phyloP scores from a whole-genome alignment of 768 basidiomycete species.

The Sarcomyxa edulis region DNA sequence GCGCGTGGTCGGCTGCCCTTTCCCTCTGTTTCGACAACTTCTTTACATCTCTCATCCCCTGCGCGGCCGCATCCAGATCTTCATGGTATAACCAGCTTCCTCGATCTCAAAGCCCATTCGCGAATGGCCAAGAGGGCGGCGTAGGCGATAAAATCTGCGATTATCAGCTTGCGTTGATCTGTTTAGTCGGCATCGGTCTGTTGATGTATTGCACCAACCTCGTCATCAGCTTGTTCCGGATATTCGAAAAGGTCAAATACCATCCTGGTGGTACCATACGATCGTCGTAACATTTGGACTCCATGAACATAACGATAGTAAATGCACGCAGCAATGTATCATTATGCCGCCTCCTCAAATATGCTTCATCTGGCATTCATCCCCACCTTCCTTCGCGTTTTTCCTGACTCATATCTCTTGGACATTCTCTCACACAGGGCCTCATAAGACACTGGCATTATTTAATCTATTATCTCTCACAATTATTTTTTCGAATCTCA shows the following conservation, averaged over 20 bases:
- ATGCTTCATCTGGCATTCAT: too few species aligned
- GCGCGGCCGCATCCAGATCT: constrained; percentile 51
- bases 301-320: constrained; percentile 7
- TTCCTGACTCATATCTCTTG: constrained; percentile 1
- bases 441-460: too few species aligned
- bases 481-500: too few species aligned
- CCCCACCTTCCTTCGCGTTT: too few species aligned
- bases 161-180: constrained; percentile 71
- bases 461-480: too few species aligned
- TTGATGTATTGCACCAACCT: constrained; percentile 81
- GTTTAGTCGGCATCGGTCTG: constrained; percentile 71
- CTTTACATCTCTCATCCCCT: constrained; percentile 82
- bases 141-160: constrained; percentile 63
- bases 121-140: constrained; percentile 31
- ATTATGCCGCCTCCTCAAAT: too few species aligned
- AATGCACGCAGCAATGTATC: neutral
- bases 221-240: constrained; percentile 78
- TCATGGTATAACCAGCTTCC: constrained; percentile 74
- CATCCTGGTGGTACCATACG: constrained; percentile 32
- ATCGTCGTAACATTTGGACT: neutral
- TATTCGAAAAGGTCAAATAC: constrained; percentile 88
- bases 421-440: too few species aligned
- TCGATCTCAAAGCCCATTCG: constrained; percentile 41
- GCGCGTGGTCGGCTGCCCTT: constrained; percentile 88
- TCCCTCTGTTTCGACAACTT: constrained; percentile 90